Conservation (phyloP, 1,139 yeast species). For the Suhomyces atakaporum region DNA sequence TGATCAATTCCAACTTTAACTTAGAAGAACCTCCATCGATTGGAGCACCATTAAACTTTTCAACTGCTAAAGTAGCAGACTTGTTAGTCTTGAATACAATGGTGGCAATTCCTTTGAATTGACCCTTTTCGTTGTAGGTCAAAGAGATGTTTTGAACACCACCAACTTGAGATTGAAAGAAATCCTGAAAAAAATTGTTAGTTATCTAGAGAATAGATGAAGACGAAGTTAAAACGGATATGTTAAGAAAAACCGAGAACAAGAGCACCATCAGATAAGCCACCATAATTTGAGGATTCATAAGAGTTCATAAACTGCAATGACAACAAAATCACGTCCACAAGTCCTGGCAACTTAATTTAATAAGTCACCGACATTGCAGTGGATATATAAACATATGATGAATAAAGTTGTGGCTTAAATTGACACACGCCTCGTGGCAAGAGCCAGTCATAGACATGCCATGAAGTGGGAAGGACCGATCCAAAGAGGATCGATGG, state of each 20-base stretch:
- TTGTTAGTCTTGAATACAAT: conserved; percentile 70
- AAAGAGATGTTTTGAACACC: conserved; percentile 73
- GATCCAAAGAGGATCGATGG: too few relatives aligned
- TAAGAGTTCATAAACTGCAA: conserved; percentile 2
- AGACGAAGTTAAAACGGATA: conserved; percentile 7
- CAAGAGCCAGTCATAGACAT: too few relatives aligned
- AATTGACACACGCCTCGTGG: too few relatives aligned
- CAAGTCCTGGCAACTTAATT: conserved; percentile 8
- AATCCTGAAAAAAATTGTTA: conserved; percentile 59
- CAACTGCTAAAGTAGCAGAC: conserved; percentile 72
- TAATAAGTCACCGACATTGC: conserved; percentile 11
- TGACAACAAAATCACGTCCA: conserved; percentile 6
- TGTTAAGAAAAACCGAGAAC: background rate
- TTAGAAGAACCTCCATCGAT: conserved; percentile 83
- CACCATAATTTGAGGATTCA: background rate
- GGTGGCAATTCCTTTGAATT: conserved; percentile 90
- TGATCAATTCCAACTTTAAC: conserved; percentile 79
- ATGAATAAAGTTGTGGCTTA: too few relatives aligned
- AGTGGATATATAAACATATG: too few relatives aligned
- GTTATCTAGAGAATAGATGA: conserved; percentile 15
- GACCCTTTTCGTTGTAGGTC: conserved; percentile 84
- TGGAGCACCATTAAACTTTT: conserved; percentile 88
- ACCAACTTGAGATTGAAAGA: conserved; percentile 86
- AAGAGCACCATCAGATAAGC: background rate
- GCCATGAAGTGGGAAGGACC: too few relatives aligned